Evolutionary conservation across 2,329 filamentous ascomycete species (phyloP).

Genomic region (Pestalotiopsis sp.): DNA sequence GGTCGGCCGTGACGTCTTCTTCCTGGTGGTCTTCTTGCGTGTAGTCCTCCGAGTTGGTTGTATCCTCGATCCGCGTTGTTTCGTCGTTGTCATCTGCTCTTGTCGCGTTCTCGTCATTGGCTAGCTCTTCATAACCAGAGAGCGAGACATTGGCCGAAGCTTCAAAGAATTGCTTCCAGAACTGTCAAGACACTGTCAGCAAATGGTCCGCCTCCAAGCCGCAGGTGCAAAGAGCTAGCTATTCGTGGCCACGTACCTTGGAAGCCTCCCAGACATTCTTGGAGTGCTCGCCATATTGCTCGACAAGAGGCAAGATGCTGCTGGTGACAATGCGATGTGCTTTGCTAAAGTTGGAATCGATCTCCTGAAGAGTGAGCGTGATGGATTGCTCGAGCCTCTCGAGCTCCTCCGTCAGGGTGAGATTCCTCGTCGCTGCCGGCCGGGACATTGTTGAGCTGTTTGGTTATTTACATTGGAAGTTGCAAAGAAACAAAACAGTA

Average conservation of each 20-base stretch:
- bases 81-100: constrained; percentile 40
- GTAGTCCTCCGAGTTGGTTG: constrained; percentile 45
- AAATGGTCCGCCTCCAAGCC: background rate
- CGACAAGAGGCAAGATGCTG: constrained; percentile 88
- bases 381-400: constrained; percentile 97
- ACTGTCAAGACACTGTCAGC: constrained; percentile 52
- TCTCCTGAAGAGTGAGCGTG: constrained; percentile 95
- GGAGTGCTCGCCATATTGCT: constrained; percentile 93
- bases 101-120: constrained; percentile 58
- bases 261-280: constrained; percentile 95
- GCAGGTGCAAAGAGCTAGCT: background rate
- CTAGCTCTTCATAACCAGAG: constrained; percentile 86
- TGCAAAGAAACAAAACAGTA: background rate
- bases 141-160: constrained; percentile 96
- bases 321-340: constrained; percentile 95
- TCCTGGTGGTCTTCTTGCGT: constrained; percentile 17
- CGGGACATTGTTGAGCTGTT: constrained; percentile 44
- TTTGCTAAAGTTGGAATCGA: constrained; percentile 97
- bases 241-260: constrained; percentile 59
- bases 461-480: background rate
- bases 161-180: constrained; percentile 99
- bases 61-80: constrained; percentile 57
- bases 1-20: constrained; percentile 34
- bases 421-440: constrained; percentile 47
- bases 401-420: constrained; percentile 90